Conservation (phyloP, 805 yeast genomes). For the Pichia insulana region DNA sequence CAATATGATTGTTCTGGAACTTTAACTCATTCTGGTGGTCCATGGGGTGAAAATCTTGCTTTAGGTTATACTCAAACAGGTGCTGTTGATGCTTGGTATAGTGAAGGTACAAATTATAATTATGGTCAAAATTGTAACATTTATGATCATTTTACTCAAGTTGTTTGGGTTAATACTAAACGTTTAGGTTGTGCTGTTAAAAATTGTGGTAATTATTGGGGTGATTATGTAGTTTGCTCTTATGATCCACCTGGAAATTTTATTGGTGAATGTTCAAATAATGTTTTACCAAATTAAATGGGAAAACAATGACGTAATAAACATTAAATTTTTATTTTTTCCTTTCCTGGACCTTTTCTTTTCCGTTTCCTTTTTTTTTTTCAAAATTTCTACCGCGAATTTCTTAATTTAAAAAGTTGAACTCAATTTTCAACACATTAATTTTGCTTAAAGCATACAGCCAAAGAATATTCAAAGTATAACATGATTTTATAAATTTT, state of each 20-base stretch:
- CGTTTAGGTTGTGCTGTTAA: slow-evolving; percentile 60
- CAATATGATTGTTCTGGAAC: slow-evolving; percentile 49
- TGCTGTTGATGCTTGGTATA: slow-evolving; percentile 65
- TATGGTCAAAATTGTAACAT: slow-evolving; percentile 43
- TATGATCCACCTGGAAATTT: slow-evolving; percentile 75
- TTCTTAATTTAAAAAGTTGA: too few species aligned
- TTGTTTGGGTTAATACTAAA: slow-evolving; percentile 57
- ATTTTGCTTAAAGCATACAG: too few species aligned
- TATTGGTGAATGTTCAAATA: slow-evolving; percentile 34
- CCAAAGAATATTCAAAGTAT: too few species aligned
- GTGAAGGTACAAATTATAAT: slow-evolving; percentile 50
- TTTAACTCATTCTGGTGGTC: slow-evolving; percentile 54
- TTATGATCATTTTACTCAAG: slow-evolving; percentile 62
- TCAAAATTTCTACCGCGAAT: too few species aligned
- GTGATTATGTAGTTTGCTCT: slow-evolving; percentile 62
- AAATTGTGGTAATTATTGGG: slow-evolving; percentile 38
- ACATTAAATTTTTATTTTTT: too few species aligned
- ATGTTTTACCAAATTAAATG: slow-evolving; percentile 27
- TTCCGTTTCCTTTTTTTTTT: too few species aligned
- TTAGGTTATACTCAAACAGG: slow-evolving; percentile 52
- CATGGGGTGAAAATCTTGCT: slow-evolving; percentile 73
- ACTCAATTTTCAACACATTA: too few species aligned
- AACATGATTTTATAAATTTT: too few species aligned
- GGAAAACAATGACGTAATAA: too few species aligned
- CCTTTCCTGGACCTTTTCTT: too few species aligned